phyloP scores from a whole-genome alignment of 2,329 filamentous ascomycete genomes.

The Paradendryphiella salina region DNA sequence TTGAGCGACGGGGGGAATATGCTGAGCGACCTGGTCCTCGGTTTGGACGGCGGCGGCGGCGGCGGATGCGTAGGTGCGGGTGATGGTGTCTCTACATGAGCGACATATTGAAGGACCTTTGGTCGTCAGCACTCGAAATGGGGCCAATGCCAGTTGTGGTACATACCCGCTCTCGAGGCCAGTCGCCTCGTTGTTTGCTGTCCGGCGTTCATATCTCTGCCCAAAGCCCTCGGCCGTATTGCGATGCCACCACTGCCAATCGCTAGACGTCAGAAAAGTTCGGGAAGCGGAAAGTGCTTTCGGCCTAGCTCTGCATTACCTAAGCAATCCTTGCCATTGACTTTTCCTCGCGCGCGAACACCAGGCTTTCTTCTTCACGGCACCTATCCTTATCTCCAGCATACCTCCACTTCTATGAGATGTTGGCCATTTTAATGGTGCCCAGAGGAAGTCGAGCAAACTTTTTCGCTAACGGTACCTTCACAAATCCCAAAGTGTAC shows the following conservation, averaged over 20 bases:
- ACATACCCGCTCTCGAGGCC: constrained; percentile 47
- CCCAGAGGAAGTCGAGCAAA: constrained; percentile 78
- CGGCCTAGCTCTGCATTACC: constrained; percentile 27
- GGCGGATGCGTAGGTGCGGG: constrained; percentile 42
- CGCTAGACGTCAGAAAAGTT: constrained; percentile 31
- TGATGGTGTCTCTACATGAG: constrained; percentile 51
- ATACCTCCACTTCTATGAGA: constrained; percentile 62
- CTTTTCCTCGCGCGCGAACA: constrained; percentile 26
- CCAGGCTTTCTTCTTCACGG: constrained; percentile 55
- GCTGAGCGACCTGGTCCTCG: constrained; percentile 31
- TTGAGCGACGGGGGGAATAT: constrained; percentile 42
- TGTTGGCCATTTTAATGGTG: constrained; percentile 87
- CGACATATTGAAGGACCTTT: constrained; percentile 51
- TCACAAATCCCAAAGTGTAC: constrained; percentile 73
- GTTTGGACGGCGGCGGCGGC: constrained; percentile 46
- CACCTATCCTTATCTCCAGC: constrained; percentile 94
- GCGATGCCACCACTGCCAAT: constrained; percentile 16
- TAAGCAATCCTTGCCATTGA: constrained; percentile 19
- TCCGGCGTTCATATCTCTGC: constrained; percentile 48
- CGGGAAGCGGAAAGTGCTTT: constrained; percentile 38
- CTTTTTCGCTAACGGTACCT: constrained; percentile 99
- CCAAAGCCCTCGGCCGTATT: constrained; percentile 11
- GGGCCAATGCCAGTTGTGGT: constrained; percentile 1
- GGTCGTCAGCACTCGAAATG: constrained; percentile 30
- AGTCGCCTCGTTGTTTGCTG: constrained; percentile 52